Conservation (phyloP, 192 early-diverging fungal species). For the Coemansia sp. region DNA sequence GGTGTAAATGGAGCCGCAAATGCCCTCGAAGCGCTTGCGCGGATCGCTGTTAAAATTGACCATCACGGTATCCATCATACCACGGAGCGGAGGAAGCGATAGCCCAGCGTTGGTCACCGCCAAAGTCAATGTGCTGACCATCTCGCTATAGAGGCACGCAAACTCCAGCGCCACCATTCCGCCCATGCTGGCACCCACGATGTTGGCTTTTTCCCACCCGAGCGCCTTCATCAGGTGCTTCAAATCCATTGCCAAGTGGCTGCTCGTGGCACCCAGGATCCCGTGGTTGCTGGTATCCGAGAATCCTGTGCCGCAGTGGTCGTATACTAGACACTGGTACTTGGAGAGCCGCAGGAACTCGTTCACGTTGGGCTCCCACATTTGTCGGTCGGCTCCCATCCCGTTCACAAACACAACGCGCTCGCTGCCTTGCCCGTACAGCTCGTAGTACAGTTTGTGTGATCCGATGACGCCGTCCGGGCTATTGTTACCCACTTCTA, state of each 20-base stretch:
- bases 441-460: constrained; percentile 44
- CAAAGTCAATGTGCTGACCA: constrained; percentile 55
- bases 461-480: neutral
- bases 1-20: constrained; percentile 43
- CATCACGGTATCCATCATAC: constrained; percentile 27
- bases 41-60: constrained; percentile 44
- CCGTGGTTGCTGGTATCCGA: constrained; percentile 17
- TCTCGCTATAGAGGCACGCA: constrained; percentile 57
- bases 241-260: constrained; percentile 61
- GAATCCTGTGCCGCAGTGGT: constrained; percentile 79
- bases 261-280: constrained; percentile 13
- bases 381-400: constrained; percentile 53
- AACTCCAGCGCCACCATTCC: constrained; percentile 84
- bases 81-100: constrained; percentile 33
- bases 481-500: constrained; percentile 17
- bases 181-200: constrained; percentile 85
- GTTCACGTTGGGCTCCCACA: constrained; percentile 55
- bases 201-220: constrained; percentile 71
- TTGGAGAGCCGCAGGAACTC: constrained; percentile 62
- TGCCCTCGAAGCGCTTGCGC: constrained; percentile 33
- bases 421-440: constrained; percentile 33
- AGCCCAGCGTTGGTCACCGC: constrained; percentile 48
- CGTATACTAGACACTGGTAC: constrained; percentile 73
- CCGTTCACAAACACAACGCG: constrained; percentile 48
- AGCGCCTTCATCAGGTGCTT: constrained; percentile 65